Conservation (phyloP, 140 eudicot species). For the Cichorium intybus region DNA sequence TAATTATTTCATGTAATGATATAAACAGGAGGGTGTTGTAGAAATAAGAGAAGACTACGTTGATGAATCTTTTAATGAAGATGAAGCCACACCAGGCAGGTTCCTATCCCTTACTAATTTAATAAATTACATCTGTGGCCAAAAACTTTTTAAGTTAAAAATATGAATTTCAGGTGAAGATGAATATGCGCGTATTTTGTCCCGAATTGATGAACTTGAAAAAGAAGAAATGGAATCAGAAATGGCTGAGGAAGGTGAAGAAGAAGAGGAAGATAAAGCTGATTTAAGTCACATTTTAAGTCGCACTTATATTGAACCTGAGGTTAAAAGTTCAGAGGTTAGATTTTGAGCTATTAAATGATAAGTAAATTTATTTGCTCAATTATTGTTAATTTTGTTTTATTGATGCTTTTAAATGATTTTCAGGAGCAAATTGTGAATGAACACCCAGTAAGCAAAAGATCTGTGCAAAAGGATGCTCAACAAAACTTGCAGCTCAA, state of each 20-base stretch:
- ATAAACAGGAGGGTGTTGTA: slow-evolving; percentile 80
- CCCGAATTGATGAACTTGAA: slow-evolving; percentile 86
- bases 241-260: slow-evolving; percentile 37
- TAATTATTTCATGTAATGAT: slow-evolving; percentile 7
- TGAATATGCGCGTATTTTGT: slow-evolving; percentile 59
- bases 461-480: too few relatives aligned
- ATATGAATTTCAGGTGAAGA: slow-evolving; percentile 40
- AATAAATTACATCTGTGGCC: background rate
- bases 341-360: slow-evolving; percentile 1
- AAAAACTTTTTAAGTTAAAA: background rate
- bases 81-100: slow-evolving; percentile 35
- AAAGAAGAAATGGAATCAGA: slow-evolving; percentile 75
- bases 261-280: slow-evolving; percentile 46
- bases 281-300: slow-evolving; percentile 28
- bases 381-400: background rate
- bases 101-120: slow-evolving; percentile 10
- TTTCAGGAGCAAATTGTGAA: slow-evolving; percentile 13
- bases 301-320: slow-evolving; percentile 21
- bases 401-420: background rate
- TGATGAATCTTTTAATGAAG: slow-evolving; percentile 49
- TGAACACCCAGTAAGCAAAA: slow-evolving; percentile 10
- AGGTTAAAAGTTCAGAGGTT: slow-evolving; percentile 39
- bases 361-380: slow-evolving; percentile 1
- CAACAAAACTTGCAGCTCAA: slow-evolving; percentile 47
- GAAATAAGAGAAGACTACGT: slow-evolving; percentile 85